A percentile compares a stretch with the other conserved stretches of the same genome.
Conservation (phyloP, 176 grass and related monocot species). For the Lolium multiflorum region DNA sequence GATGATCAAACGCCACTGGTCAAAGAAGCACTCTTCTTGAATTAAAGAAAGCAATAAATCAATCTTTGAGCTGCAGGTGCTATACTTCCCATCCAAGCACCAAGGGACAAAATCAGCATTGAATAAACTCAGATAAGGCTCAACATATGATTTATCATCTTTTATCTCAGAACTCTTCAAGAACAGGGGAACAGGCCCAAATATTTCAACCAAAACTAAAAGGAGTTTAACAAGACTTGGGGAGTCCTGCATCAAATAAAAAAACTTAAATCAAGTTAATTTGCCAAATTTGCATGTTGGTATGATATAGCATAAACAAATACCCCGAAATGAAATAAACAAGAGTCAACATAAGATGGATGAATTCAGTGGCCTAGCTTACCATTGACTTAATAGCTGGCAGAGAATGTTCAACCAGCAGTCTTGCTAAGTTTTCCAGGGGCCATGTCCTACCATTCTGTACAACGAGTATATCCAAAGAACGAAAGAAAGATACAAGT, state of each 20-base stretch:
- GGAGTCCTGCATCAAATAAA: conserved; percentile 67
- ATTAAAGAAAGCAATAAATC: conserved; percentile 83
- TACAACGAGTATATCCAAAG: conserved; percentile 67
- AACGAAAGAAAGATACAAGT: conserved; percentile 75
- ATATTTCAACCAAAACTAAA: conserved; percentile 69
- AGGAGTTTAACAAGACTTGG: conserved; percentile 71
- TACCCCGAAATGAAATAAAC: background rate
- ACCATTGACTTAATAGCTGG: conserved; percentile 71
- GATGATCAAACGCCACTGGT: conserved; percentile 75
- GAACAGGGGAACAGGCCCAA: conserved; percentile 60
- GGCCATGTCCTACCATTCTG: conserved; percentile 79
- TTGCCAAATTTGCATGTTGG: background rate
- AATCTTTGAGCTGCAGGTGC: conserved; percentile 66
- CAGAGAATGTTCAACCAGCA: conserved; percentile 67
- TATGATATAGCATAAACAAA: conserved; percentile 18
- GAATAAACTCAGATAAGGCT: conserved; percentile 68
- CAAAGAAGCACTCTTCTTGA: conserved; percentile 78
- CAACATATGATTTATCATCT: conserved; percentile 48
- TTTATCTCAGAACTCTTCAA: conserved; percentile 44
- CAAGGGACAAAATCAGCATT: conserved; percentile 78
- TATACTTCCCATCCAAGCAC: conserved; percentile 75
- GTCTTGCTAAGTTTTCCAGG: conserved; percentile 74
- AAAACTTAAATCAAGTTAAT: conserved; percentile 30
- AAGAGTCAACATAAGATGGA: conserved; percentile 11
- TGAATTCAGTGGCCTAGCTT: conserved; percentile 41